phyloP scores from a whole-genome alignment of 2,329 filamentous ascomycete species.

The Fusarium succisae region DNA sequence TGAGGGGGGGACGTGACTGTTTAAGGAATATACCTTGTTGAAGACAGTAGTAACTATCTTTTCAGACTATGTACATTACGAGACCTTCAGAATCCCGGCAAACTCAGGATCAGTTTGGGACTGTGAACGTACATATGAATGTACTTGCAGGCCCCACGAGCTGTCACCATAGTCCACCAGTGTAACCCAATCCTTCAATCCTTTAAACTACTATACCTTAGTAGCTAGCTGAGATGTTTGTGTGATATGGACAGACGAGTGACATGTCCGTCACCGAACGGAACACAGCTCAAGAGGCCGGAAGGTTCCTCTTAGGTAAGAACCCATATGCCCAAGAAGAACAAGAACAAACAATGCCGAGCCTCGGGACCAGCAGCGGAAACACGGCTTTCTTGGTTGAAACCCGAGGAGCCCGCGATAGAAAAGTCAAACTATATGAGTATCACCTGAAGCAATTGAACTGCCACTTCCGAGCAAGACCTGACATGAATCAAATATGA shows the following conservation, averaged over 20 bases:
- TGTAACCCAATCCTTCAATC: neutral
- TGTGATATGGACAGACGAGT: neutral
- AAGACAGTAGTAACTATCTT: neutral
- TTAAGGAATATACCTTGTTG: neutral
- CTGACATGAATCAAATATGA: neutral
- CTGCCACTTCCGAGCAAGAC: neutral
- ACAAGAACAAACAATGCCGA: neutral
- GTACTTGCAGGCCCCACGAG: neutral
- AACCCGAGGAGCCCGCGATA: neutral
- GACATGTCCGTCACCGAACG: neutral
- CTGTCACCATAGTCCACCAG: neutral
- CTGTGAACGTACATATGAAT: neutral
- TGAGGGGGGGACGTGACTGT: slow-evolving; percentile 7
- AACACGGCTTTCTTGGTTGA: neutral
- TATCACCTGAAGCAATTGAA: neutral
- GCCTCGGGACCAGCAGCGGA: neutral
- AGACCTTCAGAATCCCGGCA: neutral
- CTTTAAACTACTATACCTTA: neutral
- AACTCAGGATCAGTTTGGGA: neutral
- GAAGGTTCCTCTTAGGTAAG: neutral
- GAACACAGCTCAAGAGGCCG: neutral
- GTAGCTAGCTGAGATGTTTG: neutral
- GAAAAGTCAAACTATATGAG: neutral
- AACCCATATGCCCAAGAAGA: neutral
- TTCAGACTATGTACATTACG: neutral